A percentile compares a stretch with the other conserved stretches of the same genome.
Conservation (phyloP, 129 eudicot species). For the Solidago caesia region DNA sequence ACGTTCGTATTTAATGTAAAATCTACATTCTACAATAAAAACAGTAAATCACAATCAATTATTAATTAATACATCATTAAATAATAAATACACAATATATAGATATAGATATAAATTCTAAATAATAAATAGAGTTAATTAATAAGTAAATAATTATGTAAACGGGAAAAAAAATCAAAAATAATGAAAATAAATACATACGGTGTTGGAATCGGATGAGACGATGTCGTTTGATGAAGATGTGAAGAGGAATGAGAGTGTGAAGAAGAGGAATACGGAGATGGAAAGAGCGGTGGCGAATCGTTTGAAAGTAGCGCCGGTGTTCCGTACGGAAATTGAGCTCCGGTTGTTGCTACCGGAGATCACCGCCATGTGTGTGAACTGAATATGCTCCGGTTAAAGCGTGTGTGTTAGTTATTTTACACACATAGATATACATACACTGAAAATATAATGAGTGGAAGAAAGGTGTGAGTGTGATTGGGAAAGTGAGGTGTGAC, state of each 20-base stretch:
- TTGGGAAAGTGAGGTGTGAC: constrained; percentile 25
- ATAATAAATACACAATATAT: background rate
- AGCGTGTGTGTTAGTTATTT: constrained; percentile 8
- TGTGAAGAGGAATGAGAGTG: constrained; percentile 40
- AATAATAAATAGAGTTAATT: background rate
- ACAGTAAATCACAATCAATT: background rate
- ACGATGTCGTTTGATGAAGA: constrained; percentile 27
- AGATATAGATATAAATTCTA: too few relatives aligned
- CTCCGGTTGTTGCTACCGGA: constrained; percentile 36
- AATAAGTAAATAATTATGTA: background rate
- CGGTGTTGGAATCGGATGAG: constrained; percentile 38
- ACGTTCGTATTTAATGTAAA: background rate
- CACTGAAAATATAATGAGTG: constrained; percentile 25
- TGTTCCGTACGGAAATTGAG: constrained; percentile 22
- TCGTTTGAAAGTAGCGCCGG: constrained; percentile 36
- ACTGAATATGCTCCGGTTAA: constrained; percentile 16
- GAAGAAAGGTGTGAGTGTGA: constrained; percentile 11
- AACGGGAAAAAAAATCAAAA: background rate
- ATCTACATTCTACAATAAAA: background rate
- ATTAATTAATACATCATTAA: background rate
- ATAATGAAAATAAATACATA: constrained; percentile 18
- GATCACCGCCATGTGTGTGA: constrained; percentile 40
- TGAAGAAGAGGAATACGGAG: constrained; percentile 44
- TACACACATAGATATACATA: background rate
- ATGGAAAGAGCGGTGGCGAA: constrained; percentile 39